Conservation (phyloP, 2,329 filamentous ascomycete species). For the Blastomyces emzantsi region DNA sequence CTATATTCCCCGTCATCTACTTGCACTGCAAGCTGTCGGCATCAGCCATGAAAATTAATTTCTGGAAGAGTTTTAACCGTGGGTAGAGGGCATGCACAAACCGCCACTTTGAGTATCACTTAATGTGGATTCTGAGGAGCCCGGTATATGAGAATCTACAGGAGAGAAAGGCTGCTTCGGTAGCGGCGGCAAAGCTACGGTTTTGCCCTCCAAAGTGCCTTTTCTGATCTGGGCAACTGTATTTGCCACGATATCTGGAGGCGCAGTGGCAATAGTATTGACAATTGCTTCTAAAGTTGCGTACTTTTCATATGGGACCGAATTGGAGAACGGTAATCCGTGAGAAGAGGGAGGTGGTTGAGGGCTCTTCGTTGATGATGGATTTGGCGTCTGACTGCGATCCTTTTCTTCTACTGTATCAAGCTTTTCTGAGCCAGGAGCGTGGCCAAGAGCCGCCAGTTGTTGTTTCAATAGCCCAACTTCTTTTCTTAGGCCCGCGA, state of each 20-base stretch:
- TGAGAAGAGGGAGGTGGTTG: background rate
- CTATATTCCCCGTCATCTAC: background rate
- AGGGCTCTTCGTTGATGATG: background rate
- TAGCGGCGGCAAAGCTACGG: background rate
- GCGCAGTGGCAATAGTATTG: constrained; percentile 8
- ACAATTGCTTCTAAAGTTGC: constrained; percentile 2
- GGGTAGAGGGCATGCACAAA: background rate
- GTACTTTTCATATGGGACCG: constrained; percentile 6
- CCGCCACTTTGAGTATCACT: background rate
- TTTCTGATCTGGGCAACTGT: constrained; percentile 10
- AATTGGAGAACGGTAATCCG: background rate
- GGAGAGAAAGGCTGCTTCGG: background rate
- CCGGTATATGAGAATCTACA: background rate
- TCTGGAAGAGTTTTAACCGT: background rate
- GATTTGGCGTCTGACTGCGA: too few species aligned
- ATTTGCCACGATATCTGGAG: constrained; percentile 8
- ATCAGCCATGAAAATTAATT: background rate
- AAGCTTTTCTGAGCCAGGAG: background rate
- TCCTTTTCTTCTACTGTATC: background rate
- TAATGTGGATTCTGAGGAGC: too few species aligned
- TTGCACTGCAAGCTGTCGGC: constrained; percentile 4
- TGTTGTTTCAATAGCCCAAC: constrained; percentile 58
- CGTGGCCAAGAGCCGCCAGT: constrained; percentile 59
- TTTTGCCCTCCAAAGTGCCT: constrained; percentile 1
- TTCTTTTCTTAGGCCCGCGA: constrained; percentile 21